phyloP scores from a whole-genome alignment of 768 basidiomycete species.

The Suillus luteus region DNA sequence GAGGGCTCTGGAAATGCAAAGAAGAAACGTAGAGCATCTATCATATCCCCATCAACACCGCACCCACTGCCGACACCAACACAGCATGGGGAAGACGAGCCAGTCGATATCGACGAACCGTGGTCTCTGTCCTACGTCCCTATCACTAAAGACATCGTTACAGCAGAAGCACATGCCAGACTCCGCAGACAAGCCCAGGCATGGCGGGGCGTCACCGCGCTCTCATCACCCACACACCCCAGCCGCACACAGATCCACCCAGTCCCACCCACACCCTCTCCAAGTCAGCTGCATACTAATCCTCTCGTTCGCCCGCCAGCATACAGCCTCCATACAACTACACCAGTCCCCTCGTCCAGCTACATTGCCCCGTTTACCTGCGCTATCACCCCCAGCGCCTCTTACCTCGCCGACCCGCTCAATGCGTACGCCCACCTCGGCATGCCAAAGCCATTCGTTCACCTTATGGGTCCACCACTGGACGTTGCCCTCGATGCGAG shows the following conservation, averaged over 20 bases:
- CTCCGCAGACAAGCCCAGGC: constrained; percentile 60
- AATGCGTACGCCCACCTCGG: constrained; percentile 87
- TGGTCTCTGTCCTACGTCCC: constrained; percentile 48
- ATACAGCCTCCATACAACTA: constrained; percentile 67
- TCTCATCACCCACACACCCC: constrained; percentile 30
- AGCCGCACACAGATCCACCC: constrained; percentile 34
- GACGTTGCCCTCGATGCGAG: constrained; percentile 80
- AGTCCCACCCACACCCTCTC: constrained; percentile 28
- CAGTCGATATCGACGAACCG: constrained; percentile 51
- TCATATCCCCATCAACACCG: constrained; percentile 8
- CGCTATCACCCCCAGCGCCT: constrained; percentile 61
- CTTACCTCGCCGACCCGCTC: constrained; percentile 76
- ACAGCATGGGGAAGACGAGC: constrained; percentile 43
- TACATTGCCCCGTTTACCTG: constrained; percentile 68
- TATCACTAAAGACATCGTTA: constrained; percentile 47
- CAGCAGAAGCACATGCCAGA: constrained; percentile 46
- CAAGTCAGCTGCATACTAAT: constrained; percentile 25
- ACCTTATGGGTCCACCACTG: constrained; percentile 74
- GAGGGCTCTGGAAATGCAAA: constrained; percentile 34
- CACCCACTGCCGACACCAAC: constrained; percentile 1
- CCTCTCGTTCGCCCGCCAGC: constrained; percentile 53
- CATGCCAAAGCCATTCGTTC: constrained; percentile 82
- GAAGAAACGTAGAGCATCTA: constrained; percentile 42
- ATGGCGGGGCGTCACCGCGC: constrained; percentile 72
- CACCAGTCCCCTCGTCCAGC: constrained; percentile 51